Evolutionary conservation across 176 grass and related monocot species (phyloP), one percentile per base, ranked within the genome.

Genomic region (Puya raimondii): DNA sequence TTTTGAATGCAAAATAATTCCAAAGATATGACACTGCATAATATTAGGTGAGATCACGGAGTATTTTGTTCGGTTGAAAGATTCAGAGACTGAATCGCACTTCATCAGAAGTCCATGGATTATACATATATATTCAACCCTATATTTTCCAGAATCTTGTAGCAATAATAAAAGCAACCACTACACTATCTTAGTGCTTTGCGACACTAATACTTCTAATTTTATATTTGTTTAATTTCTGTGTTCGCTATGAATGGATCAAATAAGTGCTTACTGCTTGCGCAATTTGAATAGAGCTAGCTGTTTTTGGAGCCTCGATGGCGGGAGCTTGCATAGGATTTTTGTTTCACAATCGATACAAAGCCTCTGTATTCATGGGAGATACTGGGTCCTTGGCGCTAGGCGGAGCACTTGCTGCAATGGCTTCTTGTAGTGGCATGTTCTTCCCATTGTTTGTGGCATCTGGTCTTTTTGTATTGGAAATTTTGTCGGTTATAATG

Each of bases 281-380:
- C 57, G 57, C 2, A 0, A 65, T 73, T 74, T 29, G 12, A 61
- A 61, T 72, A 99, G 94, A 99, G 64, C 72, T 91, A 47, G 79
- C 89, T 74, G 63, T 90, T 83, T 97, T 93, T 76, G 94, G 94
- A 93, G 84, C 85, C 70, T 93, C 94, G 47, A 90, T 99, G 84
- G 84, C 89, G 57, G 87, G 94, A 23, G 79, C 88, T 21, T 97
- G 94, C 78, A 82, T 84, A 52, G 89, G 94, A 12, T 97, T 93
- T 86, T 79, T 97, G 72, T 92, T 85, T 17, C 94, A 97, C 56
- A 93, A 93, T 72, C 86, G 94, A 78, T 88, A 88, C 64, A 90
- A 76, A 63, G 86, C 94, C 80, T 90, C 94, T 2, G 63, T 93
- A 49, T 80, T 82, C 67, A 99, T 99, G 94, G 87, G 94, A 14